Evolutionary conservation across 2,329 filamentous ascomycete species (phyloP).

Genomic region (Aspergillus uvarum): DNA sequence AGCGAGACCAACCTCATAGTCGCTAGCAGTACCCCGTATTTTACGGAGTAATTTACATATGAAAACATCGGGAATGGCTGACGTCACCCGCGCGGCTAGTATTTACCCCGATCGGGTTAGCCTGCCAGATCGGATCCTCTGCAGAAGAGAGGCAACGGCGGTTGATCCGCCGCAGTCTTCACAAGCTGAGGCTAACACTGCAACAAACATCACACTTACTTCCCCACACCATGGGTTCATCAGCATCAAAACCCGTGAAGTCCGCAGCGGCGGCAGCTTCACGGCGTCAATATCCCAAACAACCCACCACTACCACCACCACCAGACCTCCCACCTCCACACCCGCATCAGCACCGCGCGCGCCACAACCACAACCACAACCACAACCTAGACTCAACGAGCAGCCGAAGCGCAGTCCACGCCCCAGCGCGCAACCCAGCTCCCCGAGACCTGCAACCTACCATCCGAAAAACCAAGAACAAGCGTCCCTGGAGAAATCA

Average conservation of each 20-base stretch:
- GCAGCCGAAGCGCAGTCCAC: slow-evolving; percentile 3
- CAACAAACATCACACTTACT: background rate
- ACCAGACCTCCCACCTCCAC: slow-evolving; percentile 38
- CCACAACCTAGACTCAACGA: slow-evolving; percentile 32
- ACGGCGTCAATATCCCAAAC: slow-evolving; percentile 57
- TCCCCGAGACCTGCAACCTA: slow-evolving; percentile 31
- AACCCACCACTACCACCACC: slow-evolving; percentile 31
- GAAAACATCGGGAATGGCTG: slow-evolving; percentile 6
- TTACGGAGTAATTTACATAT: background rate
- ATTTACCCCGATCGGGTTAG: slow-evolving; percentile 20
- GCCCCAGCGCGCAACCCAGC: background rate
- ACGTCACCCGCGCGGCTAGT: slow-evolving; percentile 21
- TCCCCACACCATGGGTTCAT: slow-evolving; percentile 54
- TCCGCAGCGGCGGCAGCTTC: slow-evolving; percentile 50
- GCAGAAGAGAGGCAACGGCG: background rate
- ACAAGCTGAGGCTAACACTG: background rate
- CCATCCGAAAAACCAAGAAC: slow-evolving; percentile 32
- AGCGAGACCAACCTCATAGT: background rate
- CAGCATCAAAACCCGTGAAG: slow-evolving; percentile 56
- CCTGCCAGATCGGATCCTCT: slow-evolving; percentile 5
- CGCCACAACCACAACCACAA: slow-evolving; percentile 32
- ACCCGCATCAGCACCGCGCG: slow-evolving; percentile 25
- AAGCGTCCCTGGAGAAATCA: slow-evolving; percentile 33
- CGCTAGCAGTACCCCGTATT: background rate
- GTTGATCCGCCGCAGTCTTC: background rate